phyloP scores from a whole-genome alignment of 495 filamentous ascomycete species.

The Lentithecium fluviatile region DNA sequence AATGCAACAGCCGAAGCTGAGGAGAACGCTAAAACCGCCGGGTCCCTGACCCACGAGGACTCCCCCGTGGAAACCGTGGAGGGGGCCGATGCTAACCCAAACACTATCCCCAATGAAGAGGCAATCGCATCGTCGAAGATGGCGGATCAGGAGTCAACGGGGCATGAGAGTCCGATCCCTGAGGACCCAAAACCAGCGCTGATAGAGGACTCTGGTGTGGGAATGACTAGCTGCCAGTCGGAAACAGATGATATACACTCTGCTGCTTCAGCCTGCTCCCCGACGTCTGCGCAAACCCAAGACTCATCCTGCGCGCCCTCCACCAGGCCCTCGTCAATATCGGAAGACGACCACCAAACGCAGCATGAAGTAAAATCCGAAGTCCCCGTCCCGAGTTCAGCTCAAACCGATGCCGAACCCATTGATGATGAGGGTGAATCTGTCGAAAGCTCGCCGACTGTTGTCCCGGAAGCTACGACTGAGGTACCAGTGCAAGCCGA shows the following conservation, averaged over 20 bases:
- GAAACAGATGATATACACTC: slow-evolving; percentile 32
- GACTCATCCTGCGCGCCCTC: slow-evolving; percentile 31
- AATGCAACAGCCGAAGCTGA: slow-evolving; percentile 1
- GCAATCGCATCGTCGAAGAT: not conserved
- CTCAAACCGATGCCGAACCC: not conserved
- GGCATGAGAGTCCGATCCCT: not conserved
- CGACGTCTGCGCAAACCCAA: slow-evolving; percentile 34
- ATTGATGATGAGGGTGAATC: slow-evolving; percentile 29
- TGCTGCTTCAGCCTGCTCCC: slow-evolving; percentile 32
- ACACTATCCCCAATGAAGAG: not conserved
- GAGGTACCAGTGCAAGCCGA: slow-evolving; percentile 6
- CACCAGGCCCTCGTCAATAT: slow-evolving; percentile 37
- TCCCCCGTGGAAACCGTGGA: not conserved
- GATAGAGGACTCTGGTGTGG: slow-evolving; percentile 16
- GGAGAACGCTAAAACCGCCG: not conserved
- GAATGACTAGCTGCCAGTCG: slow-evolving; percentile 10
- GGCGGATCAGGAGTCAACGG: not conserved
- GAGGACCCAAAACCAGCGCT: not conserved
- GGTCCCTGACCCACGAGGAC: not conserved
- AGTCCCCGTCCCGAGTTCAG: not conserved
- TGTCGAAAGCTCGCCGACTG: slow-evolving; percentile 33
- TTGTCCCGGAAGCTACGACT: slow-evolving; percentile 27
- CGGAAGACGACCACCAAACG: slow-evolving; percentile 24
- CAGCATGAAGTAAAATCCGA: slow-evolving; percentile 5
- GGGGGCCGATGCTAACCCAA: not conserved